phyloP scores from a whole-genome alignment of 352 stramenopile genomes.

The Halophytophthora polymorphica region DNA sequence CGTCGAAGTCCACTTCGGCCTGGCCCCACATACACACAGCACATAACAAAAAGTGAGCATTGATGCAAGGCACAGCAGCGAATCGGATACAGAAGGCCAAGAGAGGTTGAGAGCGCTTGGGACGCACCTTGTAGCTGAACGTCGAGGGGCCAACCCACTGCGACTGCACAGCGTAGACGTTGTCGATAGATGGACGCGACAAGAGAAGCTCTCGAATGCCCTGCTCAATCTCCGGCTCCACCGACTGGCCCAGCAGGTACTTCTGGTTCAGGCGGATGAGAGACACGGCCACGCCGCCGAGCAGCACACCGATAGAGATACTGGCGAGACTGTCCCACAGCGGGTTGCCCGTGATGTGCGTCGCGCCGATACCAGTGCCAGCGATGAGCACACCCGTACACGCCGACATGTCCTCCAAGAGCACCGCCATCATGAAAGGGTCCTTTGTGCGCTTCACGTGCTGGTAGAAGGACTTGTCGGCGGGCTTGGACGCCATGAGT shows the following conservation, averaged over 20 bases:
- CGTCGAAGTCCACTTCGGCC: slow-evolving; percentile 99
- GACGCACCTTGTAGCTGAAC: slow-evolving; percentile 95
- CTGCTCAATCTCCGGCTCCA: slow-evolving; percentile 91
- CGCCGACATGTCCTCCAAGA: slow-evolving; percentile 96
- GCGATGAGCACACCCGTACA: slow-evolving; percentile 97
- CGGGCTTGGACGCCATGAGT: slow-evolving; percentile 72
- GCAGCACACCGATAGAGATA: slow-evolving; percentile 92
- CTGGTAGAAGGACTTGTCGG: slow-evolving; percentile 60
- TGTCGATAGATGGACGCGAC: slow-evolving; percentile 90
- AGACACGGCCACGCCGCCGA: slow-evolving; percentile 93
- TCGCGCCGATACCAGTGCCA: slow-evolving; percentile 91
- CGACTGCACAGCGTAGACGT: slow-evolving; percentile 94
- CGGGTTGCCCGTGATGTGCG: slow-evolving; percentile 90
- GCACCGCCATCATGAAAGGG: slow-evolving; percentile 95
- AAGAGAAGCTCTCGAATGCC: slow-evolving; percentile 77
- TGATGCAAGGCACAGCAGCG: slow-evolving; percentile 2
- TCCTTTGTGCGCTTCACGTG: slow-evolving; percentile 87
- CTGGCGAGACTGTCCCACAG: slow-evolving; percentile 95
- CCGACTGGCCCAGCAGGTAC: slow-evolving; percentile 95
- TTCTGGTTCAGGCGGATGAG: slow-evolving; percentile 94
- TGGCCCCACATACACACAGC: slow-evolving; percentile 17
- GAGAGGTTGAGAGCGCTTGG: neutral
- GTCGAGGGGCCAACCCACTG: slow-evolving; percentile 97
- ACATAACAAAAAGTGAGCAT: neutral
- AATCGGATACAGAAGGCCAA: neutral